Conservation (phyloP, 805 yeast species). For the Yamadazyma olivae region DNA sequence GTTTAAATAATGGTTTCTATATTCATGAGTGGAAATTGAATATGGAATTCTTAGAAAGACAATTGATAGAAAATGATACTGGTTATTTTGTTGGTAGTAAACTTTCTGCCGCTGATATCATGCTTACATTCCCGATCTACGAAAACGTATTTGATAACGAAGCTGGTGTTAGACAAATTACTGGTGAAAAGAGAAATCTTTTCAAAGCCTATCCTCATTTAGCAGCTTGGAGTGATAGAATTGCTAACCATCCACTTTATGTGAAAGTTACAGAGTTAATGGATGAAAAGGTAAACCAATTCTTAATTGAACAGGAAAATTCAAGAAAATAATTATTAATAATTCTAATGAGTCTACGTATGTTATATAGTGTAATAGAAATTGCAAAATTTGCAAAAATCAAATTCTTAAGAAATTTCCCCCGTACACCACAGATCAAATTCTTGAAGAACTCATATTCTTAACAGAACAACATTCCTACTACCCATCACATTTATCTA, state of each 20-base stretch:
- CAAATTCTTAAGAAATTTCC: too few relatives aligned
- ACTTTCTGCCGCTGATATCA: conserved; percentile 37
- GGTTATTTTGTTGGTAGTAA: conserved; percentile 37
- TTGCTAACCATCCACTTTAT: conserved; percentile 31
- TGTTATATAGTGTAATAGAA: conserved; percentile 1
- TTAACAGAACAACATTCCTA: too few relatives aligned
- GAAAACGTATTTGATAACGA: conserved; percentile 37
- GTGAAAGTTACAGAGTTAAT: conserved; percentile 26
- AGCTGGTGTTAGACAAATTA: conserved; percentile 29
- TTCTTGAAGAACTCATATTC: too few relatives aligned
- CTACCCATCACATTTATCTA: too few relatives aligned
- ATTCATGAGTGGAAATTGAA: conserved; percentile 41
- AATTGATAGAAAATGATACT: conserved; percentile 22
- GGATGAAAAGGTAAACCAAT: conserved; percentile 22
- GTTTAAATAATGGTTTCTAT: conserved; percentile 48
- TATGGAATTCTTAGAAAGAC: conserved; percentile 27
- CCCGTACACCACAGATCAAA: too few relatives aligned
- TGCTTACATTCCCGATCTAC: conserved; percentile 33
- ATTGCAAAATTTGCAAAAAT: neutral
- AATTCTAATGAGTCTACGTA: neutral
- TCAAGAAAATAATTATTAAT: neutral
- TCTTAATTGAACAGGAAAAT: conserved; percentile 5
- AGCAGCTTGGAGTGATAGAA: conserved; percentile 34
- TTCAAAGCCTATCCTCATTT: conserved; percentile 31
- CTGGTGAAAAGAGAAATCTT: conserved; percentile 31